Evolutionary conservation across 169 alveolate species (phyloP).

Genomic region (Toxoplasma gondii): DNA sequence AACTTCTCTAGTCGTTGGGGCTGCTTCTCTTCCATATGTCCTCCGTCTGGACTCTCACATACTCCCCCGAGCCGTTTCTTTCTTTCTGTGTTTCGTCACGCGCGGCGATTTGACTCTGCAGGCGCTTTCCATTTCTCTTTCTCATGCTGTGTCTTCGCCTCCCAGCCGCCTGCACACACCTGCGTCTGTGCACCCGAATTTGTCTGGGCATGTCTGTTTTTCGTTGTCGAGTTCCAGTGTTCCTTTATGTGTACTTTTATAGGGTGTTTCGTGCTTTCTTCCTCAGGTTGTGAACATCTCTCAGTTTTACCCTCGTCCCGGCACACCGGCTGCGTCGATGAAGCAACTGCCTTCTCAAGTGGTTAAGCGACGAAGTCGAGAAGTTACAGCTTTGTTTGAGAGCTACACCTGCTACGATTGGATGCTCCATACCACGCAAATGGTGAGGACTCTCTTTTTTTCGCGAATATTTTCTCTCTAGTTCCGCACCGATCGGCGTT

Average conservation of each 20-base stretch:
- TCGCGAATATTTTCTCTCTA: background rate
- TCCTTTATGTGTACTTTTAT: too few relatives aligned
- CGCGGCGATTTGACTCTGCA: too few relatives aligned
- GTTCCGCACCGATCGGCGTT: background rate
- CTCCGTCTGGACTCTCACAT: too few relatives aligned
- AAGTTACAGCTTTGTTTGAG: slow-evolving; percentile 66
- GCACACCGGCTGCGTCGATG: slow-evolving; percentile 95
- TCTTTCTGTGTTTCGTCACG: background rate
- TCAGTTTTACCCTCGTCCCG: slow-evolving; percentile 97
- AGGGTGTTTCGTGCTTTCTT: background rate
- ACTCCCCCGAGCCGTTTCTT: background rate
- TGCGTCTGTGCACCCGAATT: too few relatives aligned
- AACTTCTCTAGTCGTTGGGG: too few relatives aligned
- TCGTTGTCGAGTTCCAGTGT: too few relatives aligned
- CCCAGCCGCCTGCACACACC: too few relatives aligned
- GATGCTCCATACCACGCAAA: slow-evolving; percentile 59
- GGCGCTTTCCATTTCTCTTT: too few relatives aligned
- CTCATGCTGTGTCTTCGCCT: too few relatives aligned
- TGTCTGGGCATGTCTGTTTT: background rate
- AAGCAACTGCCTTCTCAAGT: slow-evolving; percentile 73
- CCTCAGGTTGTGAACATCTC: slow-evolving; percentile 91
- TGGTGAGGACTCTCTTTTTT: slow-evolving; percentile 43
- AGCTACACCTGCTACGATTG: slow-evolving; percentile 64
- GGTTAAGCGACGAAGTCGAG: slow-evolving; percentile 71
- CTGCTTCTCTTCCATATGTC: too few relatives aligned